Conservation (phyloP, 176 grass and related monocot species). For the Poa annua region DNA sequence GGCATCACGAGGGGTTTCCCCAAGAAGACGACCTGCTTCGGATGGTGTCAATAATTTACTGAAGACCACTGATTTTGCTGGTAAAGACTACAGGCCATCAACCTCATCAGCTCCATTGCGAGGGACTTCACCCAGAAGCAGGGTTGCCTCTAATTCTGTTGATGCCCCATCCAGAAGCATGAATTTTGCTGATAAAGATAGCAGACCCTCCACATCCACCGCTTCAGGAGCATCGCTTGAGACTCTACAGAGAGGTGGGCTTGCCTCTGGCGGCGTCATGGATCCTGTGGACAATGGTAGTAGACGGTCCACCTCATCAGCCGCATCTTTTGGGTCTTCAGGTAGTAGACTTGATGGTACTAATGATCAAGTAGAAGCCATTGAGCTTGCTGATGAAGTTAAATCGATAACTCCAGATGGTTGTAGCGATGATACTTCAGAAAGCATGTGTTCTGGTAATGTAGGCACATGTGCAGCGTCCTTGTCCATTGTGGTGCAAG, state of each 20-base stretch:
- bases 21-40: slow-evolving; percentile 34
- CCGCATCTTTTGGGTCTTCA: slow-evolving; percentile 35
- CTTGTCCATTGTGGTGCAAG: slow-evolving; percentile 39
- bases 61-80: slow-evolving; percentile 44
- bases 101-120: slow-evolving; percentile 36
- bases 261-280: slow-evolving; percentile 1
- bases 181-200: slow-evolving; percentile 38
- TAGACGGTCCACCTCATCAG: slow-evolving; percentile 16
- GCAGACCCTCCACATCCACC: slow-evolving; percentile 29
- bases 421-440: slow-evolving; percentile 30
- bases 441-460: slow-evolving; percentile 41
- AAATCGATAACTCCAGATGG: slow-evolving; percentile 19
- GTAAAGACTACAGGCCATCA: slow-evolving; percentile 43
- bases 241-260: slow-evolving; percentile 11
- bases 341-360: slow-evolving; percentile 38
- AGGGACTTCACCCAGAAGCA: slow-evolving; percentile 49
- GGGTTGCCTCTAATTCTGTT: slow-evolving; percentile 20
- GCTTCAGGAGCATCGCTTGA: slow-evolving; percentile 25
- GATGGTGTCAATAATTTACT: slow-evolving; percentile 10
- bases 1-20: slow-evolving; percentile 30
- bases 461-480: slow-evolving; percentile 32
- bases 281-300: slow-evolving; percentile 27
- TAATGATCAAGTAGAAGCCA: slow-evolving; percentile 35
- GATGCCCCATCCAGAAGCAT: slow-evolving; percentile 30
- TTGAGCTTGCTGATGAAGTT: slow-evolving; percentile 34